These are phyloP conservation scores for Acanthamoeba sp. DNA, from an alignment of 208 protist genomes.

Conservation along the genomic window DNA sequence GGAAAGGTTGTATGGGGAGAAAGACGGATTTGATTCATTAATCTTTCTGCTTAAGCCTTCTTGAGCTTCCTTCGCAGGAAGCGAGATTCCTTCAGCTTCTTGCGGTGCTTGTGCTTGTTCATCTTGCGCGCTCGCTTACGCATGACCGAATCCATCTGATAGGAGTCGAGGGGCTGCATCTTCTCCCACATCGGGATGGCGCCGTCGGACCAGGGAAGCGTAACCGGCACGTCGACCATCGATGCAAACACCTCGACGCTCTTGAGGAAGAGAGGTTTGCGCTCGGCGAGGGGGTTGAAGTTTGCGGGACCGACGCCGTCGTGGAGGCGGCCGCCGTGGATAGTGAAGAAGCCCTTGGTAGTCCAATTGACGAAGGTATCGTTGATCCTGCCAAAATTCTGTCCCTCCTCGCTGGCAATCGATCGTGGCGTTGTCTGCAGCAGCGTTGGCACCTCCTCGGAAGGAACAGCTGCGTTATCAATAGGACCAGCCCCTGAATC, in stretches of 20 bases:
- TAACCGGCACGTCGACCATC: slow-evolving; percentile 27
- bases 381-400: background rate
- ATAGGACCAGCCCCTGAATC: background rate
- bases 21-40: background rate
- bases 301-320: background rate
- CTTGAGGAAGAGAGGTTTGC: background rate
- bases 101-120: slow-evolving; percentile 54
- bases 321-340: slow-evolving; percentile 26
- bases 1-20: background rate
- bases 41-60: background rate
- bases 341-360: background rate
- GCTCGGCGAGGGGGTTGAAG: slow-evolving; percentile 17
- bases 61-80: slow-evolving; percentile 37
- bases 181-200: slow-evolving; percentile 11
- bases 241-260: background rate
- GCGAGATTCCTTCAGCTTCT: slow-evolving; percentile 25
- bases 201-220: background rate
- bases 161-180: background rate
- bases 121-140: slow-evolving; percentile 42
- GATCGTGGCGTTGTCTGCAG: background rate
- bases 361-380: background rate
- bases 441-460: background rate
- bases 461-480: background rate
- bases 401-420: background rate
- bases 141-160: background rate